Percentiles rank a stretch among this genome's conserved stretches.
Evolutionary conservation across 2,329 filamentous ascomycete species (phyloP).

Genomic region (Alternaria gansuensis): DNA sequence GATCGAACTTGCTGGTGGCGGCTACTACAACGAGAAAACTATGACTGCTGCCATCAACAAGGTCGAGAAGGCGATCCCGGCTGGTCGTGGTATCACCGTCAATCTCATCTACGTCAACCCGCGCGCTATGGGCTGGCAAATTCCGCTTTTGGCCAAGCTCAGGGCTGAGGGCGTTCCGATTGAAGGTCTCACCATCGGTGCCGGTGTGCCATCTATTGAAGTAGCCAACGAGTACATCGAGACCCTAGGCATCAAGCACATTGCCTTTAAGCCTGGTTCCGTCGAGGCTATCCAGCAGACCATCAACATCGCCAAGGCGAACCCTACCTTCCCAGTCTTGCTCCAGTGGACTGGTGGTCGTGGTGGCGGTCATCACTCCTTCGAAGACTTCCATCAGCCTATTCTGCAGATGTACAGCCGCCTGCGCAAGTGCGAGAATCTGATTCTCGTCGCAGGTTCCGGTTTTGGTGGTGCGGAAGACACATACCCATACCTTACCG

Average conservation of each 20-base stretch:
- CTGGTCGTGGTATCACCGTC: conserved; percentile 62
- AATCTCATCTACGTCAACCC: conserved; percentile 66
- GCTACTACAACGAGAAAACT: conserved; percentile 58
- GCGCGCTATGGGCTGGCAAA: conserved; percentile 63
- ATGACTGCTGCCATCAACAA: conserved; percentile 59
- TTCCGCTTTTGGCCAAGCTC: conserved; percentile 60
- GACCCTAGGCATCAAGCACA: conserved; percentile 66
- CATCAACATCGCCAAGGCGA: conserved; percentile 59
- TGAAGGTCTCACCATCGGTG: conserved; percentile 60
- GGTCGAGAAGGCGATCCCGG: conserved; percentile 56
- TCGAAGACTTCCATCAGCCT: conserved; percentile 61
- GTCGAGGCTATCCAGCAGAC: conserved; percentile 57
- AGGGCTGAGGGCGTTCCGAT: conserved; percentile 58
- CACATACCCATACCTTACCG: conserved; percentile 59
- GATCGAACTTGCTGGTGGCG: conserved; percentile 61
- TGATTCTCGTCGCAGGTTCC: conserved; percentile 59
- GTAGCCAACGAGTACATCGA: conserved; percentile 60
- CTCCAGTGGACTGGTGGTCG: conserved; percentile 62
- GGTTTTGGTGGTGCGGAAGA: conserved; percentile 60
- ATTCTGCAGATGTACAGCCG: conserved; percentile 58
- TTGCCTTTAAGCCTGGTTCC: conserved; percentile 60
- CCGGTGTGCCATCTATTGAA: conserved; percentile 59
- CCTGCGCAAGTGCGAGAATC: conserved; percentile 57
- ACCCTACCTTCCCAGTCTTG: conserved; percentile 57
- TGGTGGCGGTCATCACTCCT: conserved; percentile 61